A percentile compares a stretch with the other conserved stretches of the same genome.
Evolutionary conservation across 2,329 filamentous ascomycete species (phyloP).

Genomic region (Colletotrichum simmondsii): DNA sequence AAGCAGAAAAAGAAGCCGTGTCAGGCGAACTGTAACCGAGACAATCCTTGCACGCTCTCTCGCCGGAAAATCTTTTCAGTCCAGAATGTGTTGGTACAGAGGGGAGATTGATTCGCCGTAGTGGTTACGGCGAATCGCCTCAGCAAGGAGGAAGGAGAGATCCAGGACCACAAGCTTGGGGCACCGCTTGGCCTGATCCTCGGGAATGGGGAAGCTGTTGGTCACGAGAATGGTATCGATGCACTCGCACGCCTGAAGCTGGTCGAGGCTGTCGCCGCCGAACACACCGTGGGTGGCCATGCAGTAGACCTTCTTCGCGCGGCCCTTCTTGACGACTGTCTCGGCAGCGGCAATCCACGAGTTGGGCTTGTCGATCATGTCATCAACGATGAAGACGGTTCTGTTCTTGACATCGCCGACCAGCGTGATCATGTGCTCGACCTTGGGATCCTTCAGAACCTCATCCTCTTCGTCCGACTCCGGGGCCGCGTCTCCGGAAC

Average conservation of each 20-base stretch:
- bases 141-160: slow-evolving; percentile 86
- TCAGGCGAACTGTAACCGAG: slow-evolving; percentile 30
- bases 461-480: slow-evolving; percentile 95
- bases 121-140: slow-evolving; percentile 95
- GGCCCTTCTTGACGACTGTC: slow-evolving; percentile 92
- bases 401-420: slow-evolving; percentile 92
- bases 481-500: slow-evolving; percentile 83
- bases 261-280: slow-evolving; percentile 86
- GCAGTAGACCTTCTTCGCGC: slow-evolving; percentile 94
- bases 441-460: slow-evolving; percentile 79
- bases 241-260: slow-evolving; percentile 91
- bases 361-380: slow-evolving; percentile 98
- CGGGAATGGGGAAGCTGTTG: slow-evolving; percentile 93
- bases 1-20: slow-evolving; percentile 21
- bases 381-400: slow-evolving; percentile 94
- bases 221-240: slow-evolving; percentile 96
- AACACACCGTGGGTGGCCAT: slow-evolving; percentile 98
- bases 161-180: slow-evolving; percentile 92
- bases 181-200: slow-evolving; percentile 74
- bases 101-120: slow-evolving; percentile 87
- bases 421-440: slow-evolving; percentile 97
- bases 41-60: slow-evolving; percentile 38
- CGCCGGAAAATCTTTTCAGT: slow-evolving; percentile 47
- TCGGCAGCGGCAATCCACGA: slow-evolving; percentile 98
- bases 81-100: slow-evolving; percentile 74